Evolutionary conservation across 2,329 filamentous ascomycete species (phyloP).

Genomic region (Botrytis tulipae): DNA sequence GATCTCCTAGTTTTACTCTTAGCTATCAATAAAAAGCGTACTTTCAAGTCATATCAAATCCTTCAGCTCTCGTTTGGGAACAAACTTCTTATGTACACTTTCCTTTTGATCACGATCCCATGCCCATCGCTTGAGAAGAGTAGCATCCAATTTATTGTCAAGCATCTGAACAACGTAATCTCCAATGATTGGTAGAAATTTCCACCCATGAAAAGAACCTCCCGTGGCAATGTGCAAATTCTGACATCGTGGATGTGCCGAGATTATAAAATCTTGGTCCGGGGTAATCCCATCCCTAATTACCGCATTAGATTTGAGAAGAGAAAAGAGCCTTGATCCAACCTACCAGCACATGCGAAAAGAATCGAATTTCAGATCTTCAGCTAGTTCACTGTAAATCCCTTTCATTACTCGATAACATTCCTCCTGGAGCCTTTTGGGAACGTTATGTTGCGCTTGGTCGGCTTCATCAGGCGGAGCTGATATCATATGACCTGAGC

Average conservation of each 20-base stretch:
- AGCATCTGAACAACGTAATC: conserved; percentile 55
- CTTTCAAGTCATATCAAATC: conserved; percentile 13
- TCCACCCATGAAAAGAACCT: conserved; percentile 64
- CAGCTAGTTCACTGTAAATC: conserved; percentile 45
- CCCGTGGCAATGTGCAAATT: conserved; percentile 60
- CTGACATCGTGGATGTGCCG: conserved; percentile 50
- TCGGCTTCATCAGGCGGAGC: conserved; percentile 45
- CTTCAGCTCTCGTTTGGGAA: conserved; percentile 20
- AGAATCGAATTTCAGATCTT: conserved; percentile 43
- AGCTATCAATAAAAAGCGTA: neutral
- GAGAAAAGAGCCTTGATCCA: neutral
- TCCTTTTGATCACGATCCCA: conserved; percentile 42
- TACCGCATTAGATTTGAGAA: neutral
- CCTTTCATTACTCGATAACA: conserved; percentile 43
- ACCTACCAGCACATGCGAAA: conserved; percentile 49
- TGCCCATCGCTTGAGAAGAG: conserved; percentile 45
- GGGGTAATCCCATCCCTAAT: conserved; percentile 60
- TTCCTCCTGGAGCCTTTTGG: conserved; percentile 44
- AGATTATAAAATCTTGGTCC: conserved; percentile 61
- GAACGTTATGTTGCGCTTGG: conserved; percentile 46
- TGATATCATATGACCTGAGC: conserved; percentile 52
- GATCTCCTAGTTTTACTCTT: neutral
- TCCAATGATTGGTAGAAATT: conserved; percentile 62
- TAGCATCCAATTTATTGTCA: conserved; percentile 42
- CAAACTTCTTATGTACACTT: conserved; percentile 13